Evolutionary conservation across 305 asterid species (phyloP), one percentile per base, ranked within the genome.

Genomic region (Fraxinus sp.): DNA sequence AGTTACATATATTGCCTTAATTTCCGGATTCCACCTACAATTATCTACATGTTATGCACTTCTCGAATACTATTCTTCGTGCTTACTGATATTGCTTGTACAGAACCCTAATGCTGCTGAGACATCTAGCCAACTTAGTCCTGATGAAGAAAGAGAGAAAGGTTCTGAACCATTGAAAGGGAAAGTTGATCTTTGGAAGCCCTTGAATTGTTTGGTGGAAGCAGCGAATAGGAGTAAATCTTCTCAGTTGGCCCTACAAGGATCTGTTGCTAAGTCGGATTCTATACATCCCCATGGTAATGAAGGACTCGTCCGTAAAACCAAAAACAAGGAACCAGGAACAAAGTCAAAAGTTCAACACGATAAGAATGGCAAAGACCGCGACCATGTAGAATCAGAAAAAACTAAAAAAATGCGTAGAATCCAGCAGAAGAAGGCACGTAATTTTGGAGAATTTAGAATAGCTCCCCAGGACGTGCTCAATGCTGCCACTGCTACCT

Each of bases 151-250:
- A 84, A 87, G 85, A 81, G 92, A 85, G 28, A 89, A 86, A 76
- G 92, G 89, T 80, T 83, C 90, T 81, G 89, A 83, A 79, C 68
- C 91, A 62, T 92, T 93, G 97, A 95, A 92, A 78, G 97, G 90
- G 79, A 90, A 94, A 88, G 90, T 88, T 81, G 98, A 95, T 91
- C 92, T 89, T 55, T 95, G 99, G 99, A 94, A 95, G 79, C 97
- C 99, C 79, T 89, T 94, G 80, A 96, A 91, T 86, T 92, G 95
- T 90, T 91, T 96, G 88, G 99, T 96, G 86, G 99, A 96, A 84
- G 99, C 91, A 81, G 99, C 98, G 82, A 94, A 92, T 82, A 92
- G 98, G 88, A 93, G 94, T 87, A 96, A 96, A 87, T 87, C 97
- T 80, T 89, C 91, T 9, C 94, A 91, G 86, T 84, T 90, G 78